Conservation (phyloP, 2,329 filamentous ascomycete species). For the Diaporthe vexans region DNA sequence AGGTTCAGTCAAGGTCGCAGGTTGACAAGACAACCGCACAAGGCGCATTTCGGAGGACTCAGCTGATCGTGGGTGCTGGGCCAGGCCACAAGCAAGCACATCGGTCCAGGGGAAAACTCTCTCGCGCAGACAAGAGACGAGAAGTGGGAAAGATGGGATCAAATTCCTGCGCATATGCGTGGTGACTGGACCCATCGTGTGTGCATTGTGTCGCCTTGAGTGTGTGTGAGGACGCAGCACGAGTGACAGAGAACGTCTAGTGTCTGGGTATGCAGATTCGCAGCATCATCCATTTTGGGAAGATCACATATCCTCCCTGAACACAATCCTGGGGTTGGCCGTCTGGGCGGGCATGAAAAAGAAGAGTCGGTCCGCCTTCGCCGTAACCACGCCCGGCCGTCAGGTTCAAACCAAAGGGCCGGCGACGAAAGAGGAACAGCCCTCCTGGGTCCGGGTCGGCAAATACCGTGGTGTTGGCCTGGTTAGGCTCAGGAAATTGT, state of each 20-base stretch:
- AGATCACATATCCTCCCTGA: constrained; percentile 13
- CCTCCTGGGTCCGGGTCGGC: background rate
- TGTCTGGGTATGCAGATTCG: constrained; percentile 25
- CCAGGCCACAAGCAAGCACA: constrained; percentile 1
- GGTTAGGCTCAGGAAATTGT: constrained; percentile 17
- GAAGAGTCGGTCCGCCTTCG: constrained; percentile 3
- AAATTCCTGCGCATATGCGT: constrained; percentile 20
- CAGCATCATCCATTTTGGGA: constrained; percentile 24
- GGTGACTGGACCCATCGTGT: constrained; percentile 1
- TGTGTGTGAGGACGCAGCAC: background rate
- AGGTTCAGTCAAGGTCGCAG: constrained; percentile 33
- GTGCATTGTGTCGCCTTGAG: background rate
- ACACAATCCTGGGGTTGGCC: background rate
- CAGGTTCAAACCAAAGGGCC: constrained; percentile 8
- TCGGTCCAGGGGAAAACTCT: constrained; percentile 12
- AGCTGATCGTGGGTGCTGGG: constrained; percentile 5
- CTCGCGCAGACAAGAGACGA: constrained; percentile 13
- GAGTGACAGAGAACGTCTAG: background rate
- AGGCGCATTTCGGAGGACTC: background rate
- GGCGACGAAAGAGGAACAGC: background rate
- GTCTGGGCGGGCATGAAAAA: constrained; percentile 22
- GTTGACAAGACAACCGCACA: background rate
- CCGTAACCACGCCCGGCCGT: constrained; percentile 13
- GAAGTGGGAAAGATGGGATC: background rate
- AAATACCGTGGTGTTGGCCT: background rate